phyloP scores from a whole-genome alignment of 2,329 filamentous ascomycete genomes.

The Cercospora berteroae region DNA sequence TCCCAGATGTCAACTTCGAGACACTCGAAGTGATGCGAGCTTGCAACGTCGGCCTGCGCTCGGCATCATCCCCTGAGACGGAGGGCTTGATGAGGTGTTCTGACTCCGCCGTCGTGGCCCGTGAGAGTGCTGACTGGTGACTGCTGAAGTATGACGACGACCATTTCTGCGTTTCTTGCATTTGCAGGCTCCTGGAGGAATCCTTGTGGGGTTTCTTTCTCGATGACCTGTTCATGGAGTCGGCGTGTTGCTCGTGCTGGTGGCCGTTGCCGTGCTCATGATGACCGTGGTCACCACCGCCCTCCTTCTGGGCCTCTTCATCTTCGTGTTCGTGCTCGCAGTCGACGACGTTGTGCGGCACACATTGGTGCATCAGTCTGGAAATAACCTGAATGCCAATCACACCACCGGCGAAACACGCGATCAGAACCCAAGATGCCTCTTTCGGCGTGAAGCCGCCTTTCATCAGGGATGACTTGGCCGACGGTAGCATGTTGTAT shows the following conservation, averaged over 20 bases:
- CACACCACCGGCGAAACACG: conserved; percentile 68
- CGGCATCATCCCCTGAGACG: conserved; percentile 2
- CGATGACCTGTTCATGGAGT: conserved; percentile 13
- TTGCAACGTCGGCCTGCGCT: conserved; percentile 42
- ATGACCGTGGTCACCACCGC: conserved; percentile 28
- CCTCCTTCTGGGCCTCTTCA: conserved; percentile 28
- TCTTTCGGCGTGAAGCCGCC: conserved; percentile 64
- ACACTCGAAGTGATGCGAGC: conserved; percentile 45
- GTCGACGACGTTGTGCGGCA: conserved; percentile 77
- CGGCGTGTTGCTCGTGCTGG: conserved; percentile 17
- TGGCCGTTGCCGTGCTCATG: conserved; percentile 13
- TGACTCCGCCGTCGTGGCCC: conserved; percentile 1
- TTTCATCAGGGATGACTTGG: conserved; percentile 71
- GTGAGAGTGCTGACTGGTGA: conserved; percentile 18
- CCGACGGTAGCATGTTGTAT: conserved; percentile 88
- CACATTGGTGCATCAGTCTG: conserved; percentile 67
- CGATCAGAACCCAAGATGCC: conserved; percentile 68
- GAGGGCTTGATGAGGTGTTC: not conserved
- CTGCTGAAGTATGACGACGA: conserved; percentile 29
- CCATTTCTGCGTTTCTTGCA: conserved; percentile 24
- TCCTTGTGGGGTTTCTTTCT: conserved; percentile 8
- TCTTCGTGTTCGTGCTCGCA: conserved; percentile 66
- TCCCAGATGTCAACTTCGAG: conserved; percentile 47
- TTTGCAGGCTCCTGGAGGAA: conserved; percentile 18
- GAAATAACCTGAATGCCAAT: conserved; percentile 73